A percentile compares a stretch with the other conserved stretches of the same genome.
phyloP scores from a whole-genome alignment of 441 rosid genomes.

The Syzygium malaccense region DNA sequence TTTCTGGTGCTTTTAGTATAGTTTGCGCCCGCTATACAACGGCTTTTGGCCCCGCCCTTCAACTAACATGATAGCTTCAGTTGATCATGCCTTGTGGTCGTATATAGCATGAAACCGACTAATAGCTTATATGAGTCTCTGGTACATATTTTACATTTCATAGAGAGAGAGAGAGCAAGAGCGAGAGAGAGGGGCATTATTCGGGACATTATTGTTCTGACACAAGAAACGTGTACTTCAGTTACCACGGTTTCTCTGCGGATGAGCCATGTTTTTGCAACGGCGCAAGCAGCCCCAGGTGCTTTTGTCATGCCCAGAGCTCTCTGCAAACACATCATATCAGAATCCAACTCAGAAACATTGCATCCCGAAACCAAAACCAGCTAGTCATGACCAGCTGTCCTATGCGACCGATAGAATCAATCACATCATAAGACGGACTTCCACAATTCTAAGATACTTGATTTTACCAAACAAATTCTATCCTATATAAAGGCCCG shows the following conservation, averaged over 20 bases:
- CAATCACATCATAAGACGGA: neutral
- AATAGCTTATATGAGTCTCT: neutral
- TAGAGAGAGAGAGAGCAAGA: neutral
- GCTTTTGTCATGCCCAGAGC: neutral
- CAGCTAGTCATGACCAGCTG: neutral
- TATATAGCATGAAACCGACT: neutral
- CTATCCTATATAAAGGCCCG: rapidly evolving
- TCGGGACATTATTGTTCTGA: neutral
- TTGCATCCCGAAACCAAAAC: neutral
- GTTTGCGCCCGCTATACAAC: neutral
- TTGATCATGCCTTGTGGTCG: neutral
- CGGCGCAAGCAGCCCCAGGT: too few relatives aligned
- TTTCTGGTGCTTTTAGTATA: neutral
- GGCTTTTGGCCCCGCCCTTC: neutral
- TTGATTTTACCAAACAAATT: neutral
- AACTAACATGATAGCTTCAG: neutral
- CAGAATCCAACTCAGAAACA: neutral
- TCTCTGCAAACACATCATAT: neutral
- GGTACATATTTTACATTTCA: neutral
- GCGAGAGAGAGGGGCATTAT: neutral
- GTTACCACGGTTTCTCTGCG: neutral
- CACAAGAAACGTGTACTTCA: neutral
- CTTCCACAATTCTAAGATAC: neutral
- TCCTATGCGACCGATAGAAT: neutral
- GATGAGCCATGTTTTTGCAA: neutral